A percentile compares a stretch with the other conserved stretches of the same genome.
Evolutionary conservation across 2,329 filamentous ascomycete species (phyloP).

Genomic region (Phialophora expanda): DNA sequence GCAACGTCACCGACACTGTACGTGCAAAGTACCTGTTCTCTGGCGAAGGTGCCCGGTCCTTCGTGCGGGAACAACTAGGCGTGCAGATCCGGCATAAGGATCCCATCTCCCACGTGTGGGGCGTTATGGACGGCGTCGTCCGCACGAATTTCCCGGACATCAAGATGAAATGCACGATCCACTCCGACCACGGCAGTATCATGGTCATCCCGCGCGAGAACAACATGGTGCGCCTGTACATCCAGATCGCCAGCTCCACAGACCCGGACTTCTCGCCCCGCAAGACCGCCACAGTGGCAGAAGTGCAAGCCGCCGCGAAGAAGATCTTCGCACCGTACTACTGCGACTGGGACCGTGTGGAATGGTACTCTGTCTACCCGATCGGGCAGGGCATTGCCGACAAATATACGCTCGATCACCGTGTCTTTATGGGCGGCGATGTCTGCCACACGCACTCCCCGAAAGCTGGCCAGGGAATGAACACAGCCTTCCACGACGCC

Average conservation of each 20-base stretch:
- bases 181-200: constrained; percentile 67
- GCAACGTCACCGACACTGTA: constrained; percentile 69
- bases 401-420: constrained; percentile 67
- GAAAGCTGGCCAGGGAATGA: constrained; percentile 70
- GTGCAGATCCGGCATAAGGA: constrained; percentile 70
- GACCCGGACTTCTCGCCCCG: constrained; percentile 66
- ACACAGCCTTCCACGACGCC: constrained; percentile 67
- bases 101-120: constrained; percentile 68
- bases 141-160: constrained; percentile 68
- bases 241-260: constrained; percentile 66
- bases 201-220: constrained; percentile 64
- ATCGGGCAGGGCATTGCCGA: constrained; percentile 71
- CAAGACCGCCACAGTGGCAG: constrained; percentile 63
- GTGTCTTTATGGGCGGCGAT: constrained; percentile 70
- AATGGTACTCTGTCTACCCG: constrained; percentile 70
- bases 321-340: constrained; percentile 65
- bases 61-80: constrained; percentile 66
- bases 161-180: constrained; percentile 71
- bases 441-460: constrained; percentile 68
- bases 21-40: constrained; percentile 68
- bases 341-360: constrained; percentile 67
- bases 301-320: constrained; percentile 64
- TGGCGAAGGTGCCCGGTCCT: constrained; percentile 66
- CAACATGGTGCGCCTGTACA: constrained; percentile 57
- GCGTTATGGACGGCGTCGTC: constrained; percentile 70